Base-by-base conservation (phyloP, 164 flowering plant species). In the Warburgia ugandensis region DNA sequence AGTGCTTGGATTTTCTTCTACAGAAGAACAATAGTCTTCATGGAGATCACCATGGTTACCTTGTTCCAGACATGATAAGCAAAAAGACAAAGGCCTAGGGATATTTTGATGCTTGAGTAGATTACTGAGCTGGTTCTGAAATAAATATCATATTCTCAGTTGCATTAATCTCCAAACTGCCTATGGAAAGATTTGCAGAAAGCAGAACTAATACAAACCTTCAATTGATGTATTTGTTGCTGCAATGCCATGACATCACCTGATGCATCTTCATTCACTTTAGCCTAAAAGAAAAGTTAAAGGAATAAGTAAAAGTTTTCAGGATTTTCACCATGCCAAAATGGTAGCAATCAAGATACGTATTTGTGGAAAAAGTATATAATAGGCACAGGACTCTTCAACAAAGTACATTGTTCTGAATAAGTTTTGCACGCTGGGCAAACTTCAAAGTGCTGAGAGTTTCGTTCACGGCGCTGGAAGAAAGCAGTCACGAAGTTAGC, bases 361-460 rank as follows among this genome's bases (percentile, higher is more conserved):
- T 0, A 44, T 2, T 25, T 1, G 31, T 12, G 12, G 17, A 3
- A 12, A 1, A 29, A 19, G 32, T 29, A 9, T 50, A 21, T 5
- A 4, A 26, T 45, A 45, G 33, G n/a, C 49, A 45, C 19, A 32
- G n/a, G n/a, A 39, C 10, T 2, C 30, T 41, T 3, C 44, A 64
- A 43, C 42, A 43, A 63, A 39, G 37, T 80, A 85, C 97, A 74
- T 89, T 81, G 70, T 89, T 89, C 59, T 79, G 94, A 51, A 89
- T 85, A 52, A 85, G 87, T 65, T 89, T 89, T 52, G 92, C 95
- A 38, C 97, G 86, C 68, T 83, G 92, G 13, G 95, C 87, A 76
- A 89, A 89, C 69, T 89, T 89, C 54, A 85, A 56, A 61, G 97
- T 83, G 68, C 92, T 89, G 40, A 89, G 60, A 2, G 95, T 85